phyloP scores from a whole-genome alignment of 106 monocot species.

The Platanthera guangdongensis region DNA sequence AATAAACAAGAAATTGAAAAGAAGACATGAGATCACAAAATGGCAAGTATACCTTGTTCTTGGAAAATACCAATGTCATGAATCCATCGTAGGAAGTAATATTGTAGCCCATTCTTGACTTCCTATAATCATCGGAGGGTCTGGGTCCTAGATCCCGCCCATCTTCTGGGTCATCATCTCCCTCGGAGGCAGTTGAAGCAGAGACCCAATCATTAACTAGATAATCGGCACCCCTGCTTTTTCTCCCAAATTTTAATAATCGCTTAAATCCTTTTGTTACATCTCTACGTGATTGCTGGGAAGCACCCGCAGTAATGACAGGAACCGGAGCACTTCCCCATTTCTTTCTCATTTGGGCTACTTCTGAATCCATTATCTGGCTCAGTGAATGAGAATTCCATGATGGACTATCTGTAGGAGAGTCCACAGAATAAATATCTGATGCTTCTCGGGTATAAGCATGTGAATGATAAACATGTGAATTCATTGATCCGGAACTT shows the following conservation, averaged over 20 bases:
- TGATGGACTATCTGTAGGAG: conserved; percentile 43
- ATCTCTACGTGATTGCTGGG: conserved; percentile 48
- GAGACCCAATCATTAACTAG: conserved; percentile 61
- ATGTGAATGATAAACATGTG: conserved; percentile 33
- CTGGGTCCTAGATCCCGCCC: conserved; percentile 31
- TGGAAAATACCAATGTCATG: conserved; percentile 38
- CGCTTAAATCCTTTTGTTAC: conserved; percentile 75
- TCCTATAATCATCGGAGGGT: conserved; percentile 45
- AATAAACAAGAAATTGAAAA: background rate
- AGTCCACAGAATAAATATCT: conserved; percentile 60
- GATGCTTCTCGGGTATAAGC: conserved; percentile 60
- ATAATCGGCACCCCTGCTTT: conserved; percentile 42
- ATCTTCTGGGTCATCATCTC: conserved; percentile 69
- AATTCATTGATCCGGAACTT: conserved; percentile 61
- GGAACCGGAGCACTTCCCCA: conserved; percentile 86
- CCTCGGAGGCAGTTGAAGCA: conserved; percentile 77
- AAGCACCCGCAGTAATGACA: conserved; percentile 30
- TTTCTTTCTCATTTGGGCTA: conserved; percentile 68
- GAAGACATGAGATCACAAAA: background rate
- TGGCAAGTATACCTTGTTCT: conserved; percentile 48
- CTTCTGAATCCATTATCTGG: conserved; percentile 48
- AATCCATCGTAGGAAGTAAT: conserved; percentile 44
- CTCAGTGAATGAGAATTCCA: conserved; percentile 52
- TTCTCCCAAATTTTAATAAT: conserved; percentile 79
- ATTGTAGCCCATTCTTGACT: conserved; percentile 54